Evolutionary conservation across 2,329 filamentous ascomycete genomes (phyloP), one percentile per base, ranked within the genome.

Genomic region (Aspergillus sp.): DNA sequence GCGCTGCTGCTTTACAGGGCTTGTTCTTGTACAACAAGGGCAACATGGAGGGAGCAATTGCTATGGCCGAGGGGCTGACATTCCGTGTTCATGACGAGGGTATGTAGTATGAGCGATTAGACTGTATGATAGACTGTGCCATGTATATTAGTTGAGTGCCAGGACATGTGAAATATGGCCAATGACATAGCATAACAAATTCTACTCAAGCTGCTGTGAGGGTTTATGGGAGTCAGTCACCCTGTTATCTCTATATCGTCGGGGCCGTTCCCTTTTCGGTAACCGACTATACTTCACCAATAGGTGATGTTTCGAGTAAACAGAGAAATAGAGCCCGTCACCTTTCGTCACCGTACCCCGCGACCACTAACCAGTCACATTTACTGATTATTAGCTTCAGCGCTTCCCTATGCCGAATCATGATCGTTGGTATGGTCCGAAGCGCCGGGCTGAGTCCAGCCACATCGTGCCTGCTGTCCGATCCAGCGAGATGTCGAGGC

Each of bases 11-110:
- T 21, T 87, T 99, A 30, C 95, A 99, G 77, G 95, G 95, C 0
- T 78, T 99, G 48, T 99, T 99, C 76, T 76, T 98, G 74, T 96
- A 96, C 75, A 96, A 98, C 78, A 99, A 99, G 79, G 90, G 89
- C 65, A 85, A 96, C 69, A 90, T 93, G 82, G 84, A 92, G 66
- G 92, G 94, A 2, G 94, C 94, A 13, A 93, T 98, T 65, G 79
- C 81, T 15, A 92, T 91, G 89, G 89, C 89, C 1, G 88, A 91
- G 51, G 75, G 65, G 15, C 67, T 79, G 12, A 72, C 67, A 25
- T 67, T 71, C 51, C 69, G 67, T 19, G 66, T 75, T 9, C 70
- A 76, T 58, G 69, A 74, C 25, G 69, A 73, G 60, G 69, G 68
- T 19, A 61, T 61, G 57, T 66, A 63, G 45, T 63, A 69, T 53